These are phyloP conservation scores for Lantana camara DNA, from an alignment of 257 asterid genomes.

Conservation along the genomic window DNA sequence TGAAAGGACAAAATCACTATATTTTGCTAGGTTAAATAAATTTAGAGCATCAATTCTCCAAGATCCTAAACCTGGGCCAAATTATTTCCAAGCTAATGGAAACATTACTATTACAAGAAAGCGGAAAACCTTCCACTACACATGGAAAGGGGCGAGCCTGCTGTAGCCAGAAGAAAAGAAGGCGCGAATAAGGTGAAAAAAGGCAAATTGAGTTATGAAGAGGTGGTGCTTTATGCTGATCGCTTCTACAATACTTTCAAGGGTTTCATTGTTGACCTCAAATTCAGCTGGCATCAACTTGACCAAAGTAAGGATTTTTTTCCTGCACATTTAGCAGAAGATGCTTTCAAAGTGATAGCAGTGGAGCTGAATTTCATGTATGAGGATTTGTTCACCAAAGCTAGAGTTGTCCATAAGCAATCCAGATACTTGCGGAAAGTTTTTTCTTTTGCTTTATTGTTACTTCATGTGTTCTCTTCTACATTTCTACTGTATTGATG, in stretches of 20 bases:
- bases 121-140: conserved; percentile 41
- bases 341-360: conserved; percentile 50
- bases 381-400: conserved; percentile 54
- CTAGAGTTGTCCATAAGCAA: conserved; percentile 26
- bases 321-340: conserved; percentile 30
- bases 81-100: conserved; percentile 62
- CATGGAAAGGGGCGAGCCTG: conserved; percentile 27
- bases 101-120: conserved; percentile 40
- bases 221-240: conserved; percentile 39
- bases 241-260: conserved; percentile 45
- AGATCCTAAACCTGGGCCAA: too few relatives aligned
- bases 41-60: conserved; percentile 47
- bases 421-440: conserved; percentile 29
- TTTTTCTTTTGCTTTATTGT: conserved; percentile 27
- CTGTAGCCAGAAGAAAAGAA: too few relatives aligned
- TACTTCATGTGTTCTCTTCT: conserved; percentile 40
- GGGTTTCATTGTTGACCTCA: conserved; percentile 59
- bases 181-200: conserved; percentile 26
- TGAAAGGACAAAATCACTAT: conserved; percentile 46
- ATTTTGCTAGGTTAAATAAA: conserved; percentile 39
- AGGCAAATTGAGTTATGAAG: conserved; percentile 22
- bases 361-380: conserved; percentile 61
- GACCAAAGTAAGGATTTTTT: conserved; percentile 37
- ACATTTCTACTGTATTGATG: conserved; percentile 24
- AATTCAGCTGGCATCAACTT: conserved; percentile 48